phyloP scores from a whole-genome alignment of 2,329 filamentous ascomycete genomes.

The Trichoderma oligosporum region DNA sequence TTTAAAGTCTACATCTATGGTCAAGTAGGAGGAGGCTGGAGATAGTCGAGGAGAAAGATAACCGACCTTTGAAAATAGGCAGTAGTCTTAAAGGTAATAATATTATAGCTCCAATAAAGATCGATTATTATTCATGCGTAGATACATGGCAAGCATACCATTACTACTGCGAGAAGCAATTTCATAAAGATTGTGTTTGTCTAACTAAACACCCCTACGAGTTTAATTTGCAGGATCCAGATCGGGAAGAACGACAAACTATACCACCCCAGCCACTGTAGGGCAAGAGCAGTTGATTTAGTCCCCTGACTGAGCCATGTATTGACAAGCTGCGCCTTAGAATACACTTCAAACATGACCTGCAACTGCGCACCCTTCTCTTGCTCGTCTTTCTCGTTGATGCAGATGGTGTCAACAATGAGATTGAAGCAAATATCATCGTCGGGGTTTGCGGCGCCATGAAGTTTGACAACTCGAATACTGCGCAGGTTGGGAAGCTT shows the following conservation, averaged over 20 bases:
- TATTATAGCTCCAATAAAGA: background rate
- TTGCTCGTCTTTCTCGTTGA: conserved; percentile 7
- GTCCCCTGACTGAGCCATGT: conserved; percentile 4
- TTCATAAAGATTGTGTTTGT: background rate
- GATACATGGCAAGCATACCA: background rate
- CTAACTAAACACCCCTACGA: background rate
- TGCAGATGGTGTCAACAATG: conserved; percentile 19
- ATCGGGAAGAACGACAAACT: background rate
- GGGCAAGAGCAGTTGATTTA: background rate
- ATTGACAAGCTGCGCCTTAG: background rate
- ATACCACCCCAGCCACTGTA: background rate
- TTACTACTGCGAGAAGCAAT: background rate
- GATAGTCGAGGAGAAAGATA: background rate
- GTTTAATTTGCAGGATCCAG: background rate
- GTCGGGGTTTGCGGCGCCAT: background rate
- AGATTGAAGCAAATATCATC: background rate
- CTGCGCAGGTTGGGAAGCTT: conserved; percentile 1
- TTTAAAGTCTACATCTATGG: background rate
- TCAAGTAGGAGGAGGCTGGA: background rate
- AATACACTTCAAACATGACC: conserved; percentile 15
- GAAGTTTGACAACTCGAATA: background rate
- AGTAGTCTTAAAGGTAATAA: background rate
- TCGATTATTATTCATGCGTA: background rate
- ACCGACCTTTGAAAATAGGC: background rate
- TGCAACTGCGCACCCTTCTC: conserved; percentile 12